phyloP scores from a whole-genome alignment of 345 rosid genomes.

The Eucalyptus urophylla region DNA sequence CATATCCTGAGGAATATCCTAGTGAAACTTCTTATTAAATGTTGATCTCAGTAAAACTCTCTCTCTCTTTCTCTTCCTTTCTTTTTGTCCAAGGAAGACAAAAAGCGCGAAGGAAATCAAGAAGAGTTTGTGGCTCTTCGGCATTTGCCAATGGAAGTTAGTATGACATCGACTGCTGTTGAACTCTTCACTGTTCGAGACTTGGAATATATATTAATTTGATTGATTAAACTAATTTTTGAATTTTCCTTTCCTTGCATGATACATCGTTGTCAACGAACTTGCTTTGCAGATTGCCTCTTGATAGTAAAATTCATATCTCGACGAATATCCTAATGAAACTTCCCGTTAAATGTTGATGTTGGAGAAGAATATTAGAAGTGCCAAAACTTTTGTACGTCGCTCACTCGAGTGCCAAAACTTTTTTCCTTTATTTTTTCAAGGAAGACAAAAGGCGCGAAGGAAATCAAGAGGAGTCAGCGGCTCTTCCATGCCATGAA shows the following conservation, averaged over 20 bases:
- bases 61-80: too few relatives aligned
- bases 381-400: accelerated
- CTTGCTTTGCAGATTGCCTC: neutral
- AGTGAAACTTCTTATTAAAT: neutral
- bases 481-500: neutral
- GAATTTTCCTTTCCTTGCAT: neutral
- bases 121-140: neutral
- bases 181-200: neutral
- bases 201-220: neutral
- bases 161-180: neutral
- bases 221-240: neutral
- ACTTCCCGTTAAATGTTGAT: neutral
- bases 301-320: neutral
- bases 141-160: neutral
- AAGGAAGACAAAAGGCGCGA: accelerated
- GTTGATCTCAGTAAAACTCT: neutral
- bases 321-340: neutral
- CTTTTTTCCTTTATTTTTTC: neutral
- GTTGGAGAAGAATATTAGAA: accelerated
- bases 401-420: too few relatives aligned
- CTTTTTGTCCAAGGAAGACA: too few relatives aligned
- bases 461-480: neutral
- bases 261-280: neutral
- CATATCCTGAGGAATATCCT: neutral
- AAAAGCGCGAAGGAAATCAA: accelerated